Base-by-base conservation (phyloP, 495 filamentous ascomycete genomes). In the Chaetomium fimeti region DNA sequence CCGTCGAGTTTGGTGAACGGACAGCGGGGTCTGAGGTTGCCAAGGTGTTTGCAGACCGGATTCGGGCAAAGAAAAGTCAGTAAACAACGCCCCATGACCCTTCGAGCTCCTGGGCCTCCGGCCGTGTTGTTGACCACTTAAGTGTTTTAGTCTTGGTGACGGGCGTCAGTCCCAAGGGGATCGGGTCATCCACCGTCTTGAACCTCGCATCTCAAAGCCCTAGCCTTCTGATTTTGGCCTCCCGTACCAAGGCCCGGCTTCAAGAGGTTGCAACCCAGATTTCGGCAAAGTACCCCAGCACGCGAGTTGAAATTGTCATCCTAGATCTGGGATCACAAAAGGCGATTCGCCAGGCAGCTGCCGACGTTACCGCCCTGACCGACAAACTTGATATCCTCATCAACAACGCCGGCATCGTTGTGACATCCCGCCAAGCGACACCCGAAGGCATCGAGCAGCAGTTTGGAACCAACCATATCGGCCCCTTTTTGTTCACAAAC, bases 401-500 rank as follows among this genome's bases (percentile, higher is more conserved):
- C 60, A 87, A 87, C 70, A 87, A 86, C 56, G 84, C 83, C 8
- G 82, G 80, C 20, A 69, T 75, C 40, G 70, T 69, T 52, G 69
- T 74, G 5, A 75, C 76, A 1, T 72, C 73, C 0, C 68, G 72
- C 20, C 70, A 66, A 55, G 73, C 54, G 60, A 78, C 65, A 0
- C 76, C 69, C 59, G 77, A 81, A 48, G 76, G 82, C 16, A 85
- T 86, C 72, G 81, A 85, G 61, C 76, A 83, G 67, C 86, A 88
- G 70, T 79, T 82, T 1, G 77, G 81, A 32, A 82, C 81, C 16
- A 88, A 88, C 68, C 83, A 88, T 65, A 78, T 85, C 29, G 84
- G 84, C 0, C 82, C 84, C 28, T 86, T 85, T 51, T 71, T 88
- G 6, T 74, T 88, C 32, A 86, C 83, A 6, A 84, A 82, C 65